Conservation (phyloP, 177 flowering plant genomes). For the Telopea speciosissima region DNA sequence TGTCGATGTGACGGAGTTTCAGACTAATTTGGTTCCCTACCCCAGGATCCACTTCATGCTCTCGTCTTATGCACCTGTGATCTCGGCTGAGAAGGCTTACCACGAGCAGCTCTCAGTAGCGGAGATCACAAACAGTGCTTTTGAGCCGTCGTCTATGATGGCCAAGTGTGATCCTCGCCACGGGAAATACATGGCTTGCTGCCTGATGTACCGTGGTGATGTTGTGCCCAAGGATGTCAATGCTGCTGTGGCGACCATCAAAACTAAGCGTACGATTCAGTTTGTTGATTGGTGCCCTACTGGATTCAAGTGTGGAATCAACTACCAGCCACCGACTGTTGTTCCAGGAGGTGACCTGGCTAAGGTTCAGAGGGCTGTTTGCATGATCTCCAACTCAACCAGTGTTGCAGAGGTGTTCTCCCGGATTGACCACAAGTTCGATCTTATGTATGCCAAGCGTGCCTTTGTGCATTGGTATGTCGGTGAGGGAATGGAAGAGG, state of each 20-base stretch:
- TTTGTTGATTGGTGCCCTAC: constrained; percentile 57
- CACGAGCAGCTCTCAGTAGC: constrained; percentile 61
- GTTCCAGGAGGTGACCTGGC: constrained; percentile 71
- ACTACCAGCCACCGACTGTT: constrained; percentile 49
- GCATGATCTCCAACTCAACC: constrained; percentile 55
- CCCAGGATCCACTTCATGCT: constrained; percentile 72
- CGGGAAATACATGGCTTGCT: constrained; percentile 71
- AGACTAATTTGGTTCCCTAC: constrained; percentile 61
- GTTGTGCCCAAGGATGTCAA: constrained; percentile 68
- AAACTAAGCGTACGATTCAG: constrained; percentile 64
- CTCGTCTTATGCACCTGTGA: constrained; percentile 63
- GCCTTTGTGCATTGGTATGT: constrained; percentile 72
- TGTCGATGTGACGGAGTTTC: constrained; percentile 64
- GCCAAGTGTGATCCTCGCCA: constrained; percentile 69
- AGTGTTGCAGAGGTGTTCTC: constrained; percentile 63
- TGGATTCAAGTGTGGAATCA: constrained; percentile 46
- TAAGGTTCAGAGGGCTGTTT: constrained; percentile 47
- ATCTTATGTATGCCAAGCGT: constrained; percentile 48
- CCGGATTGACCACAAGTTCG: constrained; percentile 60
- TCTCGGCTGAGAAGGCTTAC: constrained; percentile 49
- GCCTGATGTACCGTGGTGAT: constrained; percentile 63
- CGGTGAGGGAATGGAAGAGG: constrained; percentile 75
- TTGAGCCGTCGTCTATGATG: constrained; percentile 72
- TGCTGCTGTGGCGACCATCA: constrained; percentile 63
- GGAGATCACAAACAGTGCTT: constrained; percentile 61